Evolutionary conservation across 352 stramenopile genomes (phyloP).

Genomic region (Phytophthora sansomeana): DNA sequence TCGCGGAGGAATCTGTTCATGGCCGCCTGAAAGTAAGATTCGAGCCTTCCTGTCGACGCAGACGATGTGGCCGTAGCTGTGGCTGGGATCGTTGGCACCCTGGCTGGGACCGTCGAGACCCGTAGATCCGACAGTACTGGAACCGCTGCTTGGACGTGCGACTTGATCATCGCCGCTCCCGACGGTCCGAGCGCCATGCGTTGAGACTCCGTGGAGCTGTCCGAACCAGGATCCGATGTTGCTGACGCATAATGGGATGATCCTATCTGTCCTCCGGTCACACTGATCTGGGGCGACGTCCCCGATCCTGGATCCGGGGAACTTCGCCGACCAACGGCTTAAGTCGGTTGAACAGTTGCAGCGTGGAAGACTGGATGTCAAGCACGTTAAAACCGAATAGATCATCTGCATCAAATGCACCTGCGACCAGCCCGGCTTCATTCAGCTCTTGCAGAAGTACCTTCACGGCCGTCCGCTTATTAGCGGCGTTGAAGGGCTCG

Average conservation of each 20-base stretch:
- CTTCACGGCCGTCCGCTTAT: background rate
- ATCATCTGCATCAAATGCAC: constrained; percentile 1
- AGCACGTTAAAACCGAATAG: background rate
- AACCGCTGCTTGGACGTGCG: background rate
- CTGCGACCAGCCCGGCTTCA: background rate
- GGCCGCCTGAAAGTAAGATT: constrained; percentile 1
- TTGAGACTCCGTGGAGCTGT: background rate
- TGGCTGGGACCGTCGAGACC: background rate
- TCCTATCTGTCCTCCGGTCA: background rate
- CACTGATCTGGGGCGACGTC: background rate
- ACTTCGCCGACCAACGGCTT: background rate
- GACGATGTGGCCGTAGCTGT: too few relatives aligned
- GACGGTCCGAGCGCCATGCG: constrained; percentile 1
- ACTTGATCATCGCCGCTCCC: background rate
- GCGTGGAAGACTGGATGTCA: background rate
- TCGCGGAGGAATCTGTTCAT: constrained; percentile 7
- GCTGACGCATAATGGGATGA: constrained; percentile 1
- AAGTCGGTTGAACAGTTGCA: background rate
- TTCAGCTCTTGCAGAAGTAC: background rate
- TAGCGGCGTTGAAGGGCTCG: too few relatives aligned
- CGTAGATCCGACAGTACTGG: background rate
- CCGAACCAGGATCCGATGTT: background rate
- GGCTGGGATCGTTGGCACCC: too few relatives aligned
- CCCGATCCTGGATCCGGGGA: background rate
- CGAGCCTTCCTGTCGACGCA: background rate